phyloP scores from a whole-genome alignment of 2,329 filamentous ascomycete genomes.

The Ascosphaera aggregata region DNA sequence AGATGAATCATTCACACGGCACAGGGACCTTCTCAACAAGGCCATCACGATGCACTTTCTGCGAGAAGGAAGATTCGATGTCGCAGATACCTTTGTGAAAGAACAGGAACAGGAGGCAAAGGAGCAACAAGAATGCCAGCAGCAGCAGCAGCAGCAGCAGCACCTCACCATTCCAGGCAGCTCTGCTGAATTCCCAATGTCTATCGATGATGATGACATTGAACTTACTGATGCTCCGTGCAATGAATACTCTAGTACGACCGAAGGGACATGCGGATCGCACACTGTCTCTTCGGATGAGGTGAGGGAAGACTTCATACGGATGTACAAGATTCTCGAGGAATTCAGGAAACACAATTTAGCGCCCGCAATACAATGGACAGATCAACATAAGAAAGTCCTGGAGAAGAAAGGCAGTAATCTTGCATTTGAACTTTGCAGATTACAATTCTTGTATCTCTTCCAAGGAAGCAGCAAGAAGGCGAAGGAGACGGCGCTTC shows the following conservation, averaged over 20 bases:
- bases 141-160: too few species aligned
- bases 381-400: constrained; percentile 41
- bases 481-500: too few species aligned
- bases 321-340: constrained; percentile 78
- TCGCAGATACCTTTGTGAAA: constrained; percentile 61
- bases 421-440: constrained; percentile 81
- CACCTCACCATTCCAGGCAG: too few species aligned
- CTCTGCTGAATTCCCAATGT: constrained; percentile 21
- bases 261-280: too few species aligned
- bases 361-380: constrained; percentile 69
- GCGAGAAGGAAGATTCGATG: constrained; percentile 77
- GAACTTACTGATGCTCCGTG: too few species aligned
- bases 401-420: constrained; percentile 73
- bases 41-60: constrained; percentile 93
- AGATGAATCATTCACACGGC: constrained; percentile 54
- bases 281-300: constrained; percentile 40
- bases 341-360: constrained; percentile 54
- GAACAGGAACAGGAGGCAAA: constrained; percentile 31
- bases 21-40: constrained; percentile 61
- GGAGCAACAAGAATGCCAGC: constrained; percentile 15
- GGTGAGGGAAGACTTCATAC: constrained; percentile 58
- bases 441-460: constrained; percentile 73
- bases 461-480: constrained; percentile 53
- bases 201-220: constrained; percentile 32
- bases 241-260: too few species aligned